Conservation (phyloP, 495 filamentous ascomycete species). For the Lineolata rhizophorae region DNA sequence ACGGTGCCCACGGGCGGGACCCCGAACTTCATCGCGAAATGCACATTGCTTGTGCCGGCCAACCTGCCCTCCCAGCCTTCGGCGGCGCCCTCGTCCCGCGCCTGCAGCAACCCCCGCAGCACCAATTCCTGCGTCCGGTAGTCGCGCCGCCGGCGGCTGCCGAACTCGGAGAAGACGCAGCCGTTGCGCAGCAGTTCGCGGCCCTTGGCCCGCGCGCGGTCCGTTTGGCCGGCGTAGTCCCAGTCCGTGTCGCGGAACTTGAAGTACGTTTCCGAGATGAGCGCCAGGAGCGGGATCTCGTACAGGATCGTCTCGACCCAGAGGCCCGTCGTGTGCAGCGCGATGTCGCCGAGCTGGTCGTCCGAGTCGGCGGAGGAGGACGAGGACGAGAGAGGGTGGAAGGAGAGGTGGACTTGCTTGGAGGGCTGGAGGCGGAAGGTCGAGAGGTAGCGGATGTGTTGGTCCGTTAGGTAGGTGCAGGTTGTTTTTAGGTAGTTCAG, state of each 20-base stretch:
- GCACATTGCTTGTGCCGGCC: slow-evolving; percentile 85
- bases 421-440: slow-evolving; percentile 59
- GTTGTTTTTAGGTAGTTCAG: slow-evolving; percentile 50
- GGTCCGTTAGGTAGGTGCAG: slow-evolving; percentile 59
- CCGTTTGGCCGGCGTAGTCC: slow-evolving; percentile 64
- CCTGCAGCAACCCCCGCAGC: slow-evolving; percentile 56
- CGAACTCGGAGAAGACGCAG: slow-evolving; percentile 85
- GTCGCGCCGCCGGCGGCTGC: slow-evolving; percentile 66
- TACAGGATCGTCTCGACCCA: slow-evolving; percentile 96
- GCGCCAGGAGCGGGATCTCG: slow-evolving; percentile 79
- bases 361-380: slow-evolving; percentile 35
- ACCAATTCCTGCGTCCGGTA: slow-evolving; percentile 91
- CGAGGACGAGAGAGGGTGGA: slow-evolving; percentile 39
- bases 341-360: slow-evolving; percentile 48
- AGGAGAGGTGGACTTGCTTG: slow-evolving; percentile 54
- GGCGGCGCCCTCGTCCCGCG: slow-evolving; percentile 33
- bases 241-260: slow-evolving; percentile 82
- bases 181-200: slow-evolving; percentile 53
- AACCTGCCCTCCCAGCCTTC: slow-evolving; percentile 45
- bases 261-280: slow-evolving; percentile 93
- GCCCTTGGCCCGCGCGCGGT: slow-evolving; percentile 61
- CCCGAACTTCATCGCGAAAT: slow-evolving; percentile 81
- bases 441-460: slow-evolving; percentile 60
- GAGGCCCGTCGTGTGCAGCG: slow-evolving; percentile 50
- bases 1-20: slow-evolving; percentile 76